Evolutionary conservation across 2,329 filamentous ascomycete genomes (phyloP).

Genomic region (Pseudogymnoascus sp.): DNA sequence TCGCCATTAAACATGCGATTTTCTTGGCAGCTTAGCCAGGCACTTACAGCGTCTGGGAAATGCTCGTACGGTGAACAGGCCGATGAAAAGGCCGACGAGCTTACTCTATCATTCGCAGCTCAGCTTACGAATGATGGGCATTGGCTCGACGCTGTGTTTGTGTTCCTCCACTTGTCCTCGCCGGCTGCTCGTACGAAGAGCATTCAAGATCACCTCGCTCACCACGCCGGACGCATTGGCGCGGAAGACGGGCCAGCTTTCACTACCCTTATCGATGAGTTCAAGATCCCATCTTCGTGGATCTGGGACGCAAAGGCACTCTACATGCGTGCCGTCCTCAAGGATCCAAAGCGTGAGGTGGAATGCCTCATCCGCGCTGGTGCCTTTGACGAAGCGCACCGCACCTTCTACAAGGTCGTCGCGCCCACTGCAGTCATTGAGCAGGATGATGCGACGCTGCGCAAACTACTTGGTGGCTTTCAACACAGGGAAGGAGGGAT

Average conservation of each 20-base stretch:
- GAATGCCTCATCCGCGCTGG: slow-evolving; percentile 71
- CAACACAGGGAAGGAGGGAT: slow-evolving; percentile 53
- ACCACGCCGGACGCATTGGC: slow-evolving; percentile 61
- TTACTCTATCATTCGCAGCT: slow-evolving; percentile 57
- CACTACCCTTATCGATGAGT: slow-evolving; percentile 50
- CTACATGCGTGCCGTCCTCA: slow-evolving; percentile 65
- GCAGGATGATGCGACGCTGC: slow-evolving; percentile 65
- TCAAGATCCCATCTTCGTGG: slow-evolving; percentile 69
- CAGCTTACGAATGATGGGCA: slow-evolving; percentile 56
- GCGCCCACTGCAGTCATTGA: slow-evolving; percentile 77
- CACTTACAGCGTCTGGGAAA: slow-evolving; percentile 44
- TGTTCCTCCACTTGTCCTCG: slow-evolving; percentile 66
- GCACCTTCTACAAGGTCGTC: slow-evolving; percentile 70
- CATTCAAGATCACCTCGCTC: slow-evolving; percentile 65
- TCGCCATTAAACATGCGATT: slow-evolving; percentile 68
- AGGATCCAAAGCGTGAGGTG: slow-evolving; percentile 63
- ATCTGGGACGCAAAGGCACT: slow-evolving; percentile 82
- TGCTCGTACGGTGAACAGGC: slow-evolving; percentile 46
- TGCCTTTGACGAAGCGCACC: slow-evolving; percentile 73
- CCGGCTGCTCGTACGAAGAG: slow-evolving; percentile 53
- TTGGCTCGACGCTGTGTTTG: slow-evolving; percentile 66
- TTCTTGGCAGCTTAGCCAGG: slow-evolving; percentile 76
- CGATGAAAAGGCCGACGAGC: slow-evolving; percentile 53
- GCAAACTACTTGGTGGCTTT: slow-evolving; percentile 65
- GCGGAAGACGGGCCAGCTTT: slow-evolving; percentile 49